Percentiles rank a stretch among this genome's conserved stretches.
Evolutionary conservation across 2,329 filamentous ascomycete species (phyloP).

Genomic region (Colletotrichum nymphaeae): DNA sequence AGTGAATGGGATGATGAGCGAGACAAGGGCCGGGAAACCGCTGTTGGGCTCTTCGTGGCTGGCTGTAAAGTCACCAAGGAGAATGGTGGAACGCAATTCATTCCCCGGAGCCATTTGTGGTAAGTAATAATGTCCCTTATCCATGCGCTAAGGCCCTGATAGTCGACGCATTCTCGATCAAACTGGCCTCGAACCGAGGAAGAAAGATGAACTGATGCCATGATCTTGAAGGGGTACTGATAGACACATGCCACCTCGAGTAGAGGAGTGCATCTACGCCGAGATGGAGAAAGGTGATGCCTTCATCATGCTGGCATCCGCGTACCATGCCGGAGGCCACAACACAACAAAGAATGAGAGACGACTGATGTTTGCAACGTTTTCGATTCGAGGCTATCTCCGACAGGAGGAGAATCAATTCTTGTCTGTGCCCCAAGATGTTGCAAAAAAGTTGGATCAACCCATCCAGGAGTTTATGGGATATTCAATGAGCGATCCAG

Average conservation of each 20-base stretch:
- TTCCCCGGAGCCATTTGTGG: conserved; percentile 44
- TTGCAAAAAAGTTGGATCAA: conserved; percentile 8
- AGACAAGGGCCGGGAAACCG: conserved; percentile 39
- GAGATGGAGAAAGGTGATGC: conserved; percentile 40
- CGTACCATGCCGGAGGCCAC: conserved; percentile 39
- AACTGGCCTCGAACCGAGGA: conserved; percentile 4
- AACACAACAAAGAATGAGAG: conserved; percentile 36
- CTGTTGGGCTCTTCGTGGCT: conserved; percentile 43
- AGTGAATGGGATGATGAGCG: conserved; percentile 22
- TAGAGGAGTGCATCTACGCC: conserved; percentile 32
- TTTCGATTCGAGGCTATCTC: conserved; percentile 20
- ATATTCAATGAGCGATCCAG: conserved; percentile 23
- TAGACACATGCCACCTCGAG: conserved; percentile 13
- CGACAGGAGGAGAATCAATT: conserved; percentile 31
- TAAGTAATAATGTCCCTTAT: conserved; percentile 6
- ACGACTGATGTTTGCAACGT: conserved; percentile 24
- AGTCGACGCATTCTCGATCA: too few relatives aligned
- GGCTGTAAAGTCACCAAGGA: conserved; percentile 42
- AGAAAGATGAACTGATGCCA: not conserved
- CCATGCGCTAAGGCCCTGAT: too few relatives aligned
- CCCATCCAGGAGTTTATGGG: conserved; percentile 26
- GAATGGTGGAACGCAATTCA: conserved; percentile 45
- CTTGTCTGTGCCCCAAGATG: conserved; percentile 9
- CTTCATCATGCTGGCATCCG: conserved; percentile 40
- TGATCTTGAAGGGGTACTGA: conserved; percentile 7